Percentiles rank a stretch among this genome's conserved stretches.
Conservation (phyloP, 2,329 filamentous ascomycete genomes). For the Diaporthe sp. region DNA sequence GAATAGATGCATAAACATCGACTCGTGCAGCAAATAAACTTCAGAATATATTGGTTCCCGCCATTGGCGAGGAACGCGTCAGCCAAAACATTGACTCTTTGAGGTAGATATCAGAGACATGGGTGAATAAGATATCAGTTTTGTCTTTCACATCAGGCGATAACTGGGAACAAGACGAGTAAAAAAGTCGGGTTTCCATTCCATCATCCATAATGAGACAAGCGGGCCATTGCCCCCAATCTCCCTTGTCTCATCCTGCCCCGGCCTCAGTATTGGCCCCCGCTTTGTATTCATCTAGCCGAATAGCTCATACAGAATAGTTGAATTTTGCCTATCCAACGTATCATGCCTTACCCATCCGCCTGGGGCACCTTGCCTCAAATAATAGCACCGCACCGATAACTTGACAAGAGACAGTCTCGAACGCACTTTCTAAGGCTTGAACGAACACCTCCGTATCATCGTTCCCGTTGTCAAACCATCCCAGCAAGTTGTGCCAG, state of each 20-base stretch:
- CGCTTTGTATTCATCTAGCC: background rate
- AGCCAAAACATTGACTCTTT: background rate
- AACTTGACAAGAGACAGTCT: conserved; percentile 20
- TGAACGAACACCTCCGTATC: background rate
- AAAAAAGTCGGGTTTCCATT: background rate
- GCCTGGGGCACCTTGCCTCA: background rate
- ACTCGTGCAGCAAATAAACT: conserved; percentile 9
- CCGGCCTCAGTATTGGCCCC: background rate
- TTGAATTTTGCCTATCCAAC: background rate
- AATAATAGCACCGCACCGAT: conserved; percentile 5
- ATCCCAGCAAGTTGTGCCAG: conserved; percentile 15
- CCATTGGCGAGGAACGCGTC: background rate
- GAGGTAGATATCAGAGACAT: background rate
- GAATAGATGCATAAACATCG: background rate
- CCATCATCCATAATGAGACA: background rate
- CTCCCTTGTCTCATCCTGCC: background rate
- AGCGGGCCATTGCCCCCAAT: background rate
- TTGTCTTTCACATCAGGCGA: conserved; percentile 6
- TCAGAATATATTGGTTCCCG: background rate
- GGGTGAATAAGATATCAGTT: background rate
- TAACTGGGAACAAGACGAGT: background rate
- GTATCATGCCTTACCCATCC: background rate
- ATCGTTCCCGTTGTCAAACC: background rate
- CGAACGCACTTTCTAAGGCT: conserved; percentile 6
- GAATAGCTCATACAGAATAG: background rate